Conservation (phyloP, 164 flowering plant species). For the Pachysandra terminalis region DNA sequence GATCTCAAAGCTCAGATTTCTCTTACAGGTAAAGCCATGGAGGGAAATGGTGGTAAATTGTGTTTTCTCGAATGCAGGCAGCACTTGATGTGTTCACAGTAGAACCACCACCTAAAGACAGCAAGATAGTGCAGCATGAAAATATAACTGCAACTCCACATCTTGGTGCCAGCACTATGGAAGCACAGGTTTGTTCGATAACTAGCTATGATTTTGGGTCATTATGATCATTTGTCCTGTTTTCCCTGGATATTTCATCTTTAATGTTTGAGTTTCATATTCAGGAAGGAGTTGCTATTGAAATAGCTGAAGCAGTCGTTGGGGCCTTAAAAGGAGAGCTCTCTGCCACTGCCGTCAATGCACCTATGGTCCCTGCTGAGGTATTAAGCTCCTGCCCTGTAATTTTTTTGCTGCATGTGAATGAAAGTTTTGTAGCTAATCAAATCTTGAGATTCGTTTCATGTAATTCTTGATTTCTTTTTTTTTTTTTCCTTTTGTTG, state of each 20-base stretch:
- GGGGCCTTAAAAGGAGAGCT: conserved; percentile 33
- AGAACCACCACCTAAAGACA: conserved; percentile 73
- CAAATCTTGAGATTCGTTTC: background rate
- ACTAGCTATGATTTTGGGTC: background rate
- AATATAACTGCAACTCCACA: conserved; percentile 80
- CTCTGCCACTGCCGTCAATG: conserved; percentile 29
- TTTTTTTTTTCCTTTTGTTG: no score
- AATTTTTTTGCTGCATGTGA: background rate
- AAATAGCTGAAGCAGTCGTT: conserved; percentile 33
- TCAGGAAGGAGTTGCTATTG: conserved; percentile 43
- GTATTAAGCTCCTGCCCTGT: conserved; percentile 25
- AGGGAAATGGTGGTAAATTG: background rate
- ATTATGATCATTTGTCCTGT: background rate
- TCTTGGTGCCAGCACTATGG: conserved; percentile 86
- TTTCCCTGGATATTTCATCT: background rate
- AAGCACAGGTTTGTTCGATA: conserved; percentile 60
- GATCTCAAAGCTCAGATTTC: background rate
- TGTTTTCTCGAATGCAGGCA: conserved; percentile 41
- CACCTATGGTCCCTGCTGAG: conserved; percentile 65
- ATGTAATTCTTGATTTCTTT: no score
- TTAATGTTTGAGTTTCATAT: conserved; percentile 3
- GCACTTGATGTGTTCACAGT: conserved; percentile 86
- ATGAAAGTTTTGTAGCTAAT: background rate
- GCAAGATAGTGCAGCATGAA: conserved; percentile 66
- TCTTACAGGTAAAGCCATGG: background rate